Conservation (phyloP, 2,329 filamentous ascomycete genomes). For the Penicillium sp. region DNA sequence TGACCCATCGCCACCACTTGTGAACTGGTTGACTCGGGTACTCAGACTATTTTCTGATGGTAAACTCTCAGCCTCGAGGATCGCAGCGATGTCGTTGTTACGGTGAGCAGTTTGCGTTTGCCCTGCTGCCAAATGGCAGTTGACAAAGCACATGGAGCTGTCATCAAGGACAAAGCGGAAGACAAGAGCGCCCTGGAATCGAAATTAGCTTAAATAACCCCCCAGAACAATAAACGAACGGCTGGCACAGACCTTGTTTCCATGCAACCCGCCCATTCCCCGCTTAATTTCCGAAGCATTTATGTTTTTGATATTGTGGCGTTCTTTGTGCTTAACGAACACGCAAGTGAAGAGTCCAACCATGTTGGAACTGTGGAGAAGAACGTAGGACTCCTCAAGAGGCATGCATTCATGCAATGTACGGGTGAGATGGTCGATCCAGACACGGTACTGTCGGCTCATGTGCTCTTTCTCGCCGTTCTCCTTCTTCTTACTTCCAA, state of each 20-base stretch:
- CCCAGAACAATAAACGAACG: neutral
- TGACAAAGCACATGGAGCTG: slow-evolving; percentile 92
- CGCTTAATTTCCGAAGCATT: slow-evolving; percentile 86
- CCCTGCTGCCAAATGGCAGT: slow-evolving; percentile 94
- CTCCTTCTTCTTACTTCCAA: slow-evolving; percentile 78
- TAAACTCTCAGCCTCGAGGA: slow-evolving; percentile 79
- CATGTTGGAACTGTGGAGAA: slow-evolving; percentile 85
- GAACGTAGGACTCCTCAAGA: slow-evolving; percentile 74
- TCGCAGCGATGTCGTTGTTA: slow-evolving; percentile 89
- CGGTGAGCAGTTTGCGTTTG: slow-evolving; percentile 88
- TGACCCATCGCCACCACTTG: slow-evolving; percentile 89
- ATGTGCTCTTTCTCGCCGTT: slow-evolving; percentile 79
- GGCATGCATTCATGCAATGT: slow-evolving; percentile 84
- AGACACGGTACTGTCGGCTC: slow-evolving; percentile 96
- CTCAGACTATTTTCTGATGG: slow-evolving; percentile 70
- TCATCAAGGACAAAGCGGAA: slow-evolving; percentile 94
- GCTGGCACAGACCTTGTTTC: slow-evolving; percentile 71
- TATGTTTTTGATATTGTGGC: slow-evolving; percentile 75
- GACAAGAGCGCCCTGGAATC: slow-evolving; percentile 72
- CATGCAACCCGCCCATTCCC: slow-evolving; percentile 92
- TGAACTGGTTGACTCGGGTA: slow-evolving; percentile 75
- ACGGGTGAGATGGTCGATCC: slow-evolving; percentile 86
- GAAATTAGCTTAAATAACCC: slow-evolving; percentile 18
- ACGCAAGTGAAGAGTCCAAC: slow-evolving; percentile 96
- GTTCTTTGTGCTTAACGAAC: slow-evolving; percentile 82